These are phyloP conservation scores for Adansonia madagascariensis DNA, from an alignment of 441 rosid genomes.

Conservation along the genomic window DNA sequence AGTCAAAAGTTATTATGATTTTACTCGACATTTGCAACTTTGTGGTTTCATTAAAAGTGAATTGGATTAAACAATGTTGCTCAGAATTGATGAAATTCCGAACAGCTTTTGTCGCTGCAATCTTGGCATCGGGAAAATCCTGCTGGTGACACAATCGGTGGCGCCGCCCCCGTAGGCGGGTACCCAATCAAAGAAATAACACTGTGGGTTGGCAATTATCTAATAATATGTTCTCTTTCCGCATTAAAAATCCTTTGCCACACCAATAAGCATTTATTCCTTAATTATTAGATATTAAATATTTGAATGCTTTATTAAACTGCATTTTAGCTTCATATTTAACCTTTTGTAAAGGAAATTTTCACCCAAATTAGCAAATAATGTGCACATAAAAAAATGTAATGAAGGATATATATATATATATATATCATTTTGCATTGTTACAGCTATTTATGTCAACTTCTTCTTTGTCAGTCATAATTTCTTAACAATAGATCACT, in stretches of 20 bases:
- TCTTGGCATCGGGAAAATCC: conserved; percentile 22
- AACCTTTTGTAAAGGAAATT: background rate
- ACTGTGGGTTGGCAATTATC: background rate
- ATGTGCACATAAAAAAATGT: background rate
- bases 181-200: conserved; percentile 4
- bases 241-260: background rate
- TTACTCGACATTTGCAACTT: conserved; percentile 12
- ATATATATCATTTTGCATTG: background rate
- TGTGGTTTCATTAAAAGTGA: conserved; percentile 10
- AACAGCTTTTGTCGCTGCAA: conserved; percentile 21
- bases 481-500: background rate
- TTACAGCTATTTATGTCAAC: background rate
- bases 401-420: background rate
- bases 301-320: background rate
- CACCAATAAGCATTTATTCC: too few relatives aligned
- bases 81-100: conserved; percentile 28
- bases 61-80: conserved; percentile 20
- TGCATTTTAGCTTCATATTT: background rate
- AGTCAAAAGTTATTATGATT: background rate
- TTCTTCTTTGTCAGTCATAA: conserved; percentile 2
- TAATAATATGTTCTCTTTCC: background rate
- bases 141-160: conserved; percentile 25
- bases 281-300: too few relatives aligned
- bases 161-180: conserved; percentile 33
- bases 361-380: background rate